Evolutionary conservation across 768 basidiomycete genomes (phyloP).

Genomic region (Mycena leptocephala): DNA sequence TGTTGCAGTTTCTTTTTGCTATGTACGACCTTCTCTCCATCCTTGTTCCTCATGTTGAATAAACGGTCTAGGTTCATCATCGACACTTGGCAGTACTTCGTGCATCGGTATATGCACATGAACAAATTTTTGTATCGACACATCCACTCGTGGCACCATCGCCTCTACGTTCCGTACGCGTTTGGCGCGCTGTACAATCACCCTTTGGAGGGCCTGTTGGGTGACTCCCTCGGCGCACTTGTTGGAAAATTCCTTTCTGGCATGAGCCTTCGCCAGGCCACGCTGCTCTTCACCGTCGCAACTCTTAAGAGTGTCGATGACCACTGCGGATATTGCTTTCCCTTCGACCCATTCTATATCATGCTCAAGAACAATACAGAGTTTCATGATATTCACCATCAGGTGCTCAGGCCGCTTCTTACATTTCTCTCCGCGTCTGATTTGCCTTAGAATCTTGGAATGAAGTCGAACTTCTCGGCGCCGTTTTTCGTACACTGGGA

Average conservation of each 20-base stretch:
- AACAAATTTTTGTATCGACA: conserved; percentile 93
- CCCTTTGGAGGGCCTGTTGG: conserved; percentile 92
- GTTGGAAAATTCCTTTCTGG: conserved; percentile 79
- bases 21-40: conserved; percentile 80
- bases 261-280: conserved; percentile 88
- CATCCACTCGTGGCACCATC: conserved; percentile 95
- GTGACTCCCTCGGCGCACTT: conserved; percentile 88
- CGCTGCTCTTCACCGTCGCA: conserved; percentile 86
- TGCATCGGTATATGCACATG: conserved; percentile 94
- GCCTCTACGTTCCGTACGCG: conserved; percentile 96
- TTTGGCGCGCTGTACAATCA: conserved; percentile 99
- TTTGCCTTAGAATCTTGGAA: conserved; percentile 78
- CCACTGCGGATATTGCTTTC: conserved; percentile 92
- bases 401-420: too few species aligned
- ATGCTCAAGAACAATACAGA: conserved; percentile 92
- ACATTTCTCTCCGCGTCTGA: conserved; percentile 37
- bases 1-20: conserved; percentile 79
- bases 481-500: conserved; percentile 99
- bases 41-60: background rate
- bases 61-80: conserved; percentile 85
- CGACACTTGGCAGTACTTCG: conserved; percentile 99
- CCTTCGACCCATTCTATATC: conserved; percentile 93
- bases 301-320: conserved; percentile 96
- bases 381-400: conserved; percentile 99
- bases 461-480: conserved; percentile 96